phyloP scores from a whole-genome alignment of 2,329 filamentous ascomycete species.

The Calonectria leucothoes region DNA sequence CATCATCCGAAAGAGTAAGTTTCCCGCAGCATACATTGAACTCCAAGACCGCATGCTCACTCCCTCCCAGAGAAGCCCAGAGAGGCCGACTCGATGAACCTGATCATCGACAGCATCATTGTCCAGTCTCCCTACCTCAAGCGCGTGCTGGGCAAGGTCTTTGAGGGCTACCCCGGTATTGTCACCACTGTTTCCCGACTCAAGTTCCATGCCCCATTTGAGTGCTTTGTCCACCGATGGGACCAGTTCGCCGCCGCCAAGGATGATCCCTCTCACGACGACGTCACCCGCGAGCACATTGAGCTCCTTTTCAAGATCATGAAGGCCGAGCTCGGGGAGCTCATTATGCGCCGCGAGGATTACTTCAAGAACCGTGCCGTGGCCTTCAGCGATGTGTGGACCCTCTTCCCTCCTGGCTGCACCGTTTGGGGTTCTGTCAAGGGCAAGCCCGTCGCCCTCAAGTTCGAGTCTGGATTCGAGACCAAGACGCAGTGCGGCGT shows the following conservation, averaged over 20 bases:
- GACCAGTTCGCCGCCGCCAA: conserved; percentile 55
- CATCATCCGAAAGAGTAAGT: conserved; percentile 63
- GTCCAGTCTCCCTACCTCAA: conserved; percentile 73
- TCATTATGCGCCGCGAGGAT: conserved; percentile 62
- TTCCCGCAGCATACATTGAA: too few relatives aligned
- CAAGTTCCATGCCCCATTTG: conserved; percentile 70
- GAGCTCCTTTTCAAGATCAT: conserved; percentile 60
- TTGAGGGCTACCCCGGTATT: conserved; percentile 70
- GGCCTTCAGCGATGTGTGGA: conserved; percentile 64
- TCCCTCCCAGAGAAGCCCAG: conserved; percentile 52
- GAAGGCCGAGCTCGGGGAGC: conserved; percentile 61
- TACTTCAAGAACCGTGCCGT: conserved; percentile 65
- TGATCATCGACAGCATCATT: conserved; percentile 71
- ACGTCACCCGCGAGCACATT: conserved; percentile 57
- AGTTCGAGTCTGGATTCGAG: conserved; percentile 52
- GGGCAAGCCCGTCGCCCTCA: conserved; percentile 53
- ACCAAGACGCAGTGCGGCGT: conserved; percentile 50
- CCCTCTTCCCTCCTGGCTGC: conserved; percentile 62
- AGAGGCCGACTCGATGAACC: conserved; percentile 68
- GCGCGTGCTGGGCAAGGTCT: conserved; percentile 63
- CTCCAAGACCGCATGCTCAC: neutral
- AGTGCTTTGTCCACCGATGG: conserved; percentile 76
- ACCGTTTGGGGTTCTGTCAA: conserved; percentile 53
- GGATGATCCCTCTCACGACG: conserved; percentile 54
- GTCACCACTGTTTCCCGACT: conserved; percentile 69